Evolutionary conservation across 495 filamentous ascomycete species (phyloP), one percentile per base, ranked within the genome.

Genomic region (Lophium mytilinum): DNA sequence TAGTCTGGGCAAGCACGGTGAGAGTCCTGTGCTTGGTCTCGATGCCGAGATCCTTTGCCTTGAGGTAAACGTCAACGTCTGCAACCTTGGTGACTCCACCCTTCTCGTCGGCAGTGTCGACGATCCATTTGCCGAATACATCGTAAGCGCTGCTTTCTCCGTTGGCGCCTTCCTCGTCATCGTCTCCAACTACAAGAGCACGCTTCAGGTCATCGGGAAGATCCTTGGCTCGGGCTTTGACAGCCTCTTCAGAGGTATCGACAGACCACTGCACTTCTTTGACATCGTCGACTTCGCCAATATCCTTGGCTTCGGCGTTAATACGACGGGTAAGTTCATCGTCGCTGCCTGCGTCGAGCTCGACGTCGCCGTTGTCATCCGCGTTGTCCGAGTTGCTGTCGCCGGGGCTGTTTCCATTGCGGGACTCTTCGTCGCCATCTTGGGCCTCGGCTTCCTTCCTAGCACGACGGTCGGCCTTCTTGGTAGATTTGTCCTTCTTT

Each of bases 31-130:
- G 89, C 83, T 97, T 98, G 74, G 71, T 73, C 72, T 96, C 92
- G 61, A 98, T 94, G 67, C 93, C 91, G 50, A 96, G 80, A 64
- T 96, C 92, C 76, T 92, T 89, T 45, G 93, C 93, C 78, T 97
- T 96, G 75, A 89, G 75, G 69, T 95, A 96, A 72, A 98, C 87
- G 30, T 91, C 87, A 52, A 96, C 79, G 69, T 93, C 87, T 66
- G 84, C 81, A 56, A 98, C 79, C 24, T 90, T 80, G 73, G 73
- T 71, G 55, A 94, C 80, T 59, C 83, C 81, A 56, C 86, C 86
- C 62, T 78, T 84, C 64, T 85, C 78, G 45, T 79, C 77, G 42
- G 88, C 87, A 55, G 89, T 79, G 48, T 79, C 81, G 66, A 85
- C 75, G 67, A 98, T 86, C 93, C 93, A 98, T 77, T 83, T 88